Evolutionary conservation across 768 basidiomycete species (phyloP), one percentile per base, ranked within the genome.

Genomic region (Serendipita sp.): DNA sequence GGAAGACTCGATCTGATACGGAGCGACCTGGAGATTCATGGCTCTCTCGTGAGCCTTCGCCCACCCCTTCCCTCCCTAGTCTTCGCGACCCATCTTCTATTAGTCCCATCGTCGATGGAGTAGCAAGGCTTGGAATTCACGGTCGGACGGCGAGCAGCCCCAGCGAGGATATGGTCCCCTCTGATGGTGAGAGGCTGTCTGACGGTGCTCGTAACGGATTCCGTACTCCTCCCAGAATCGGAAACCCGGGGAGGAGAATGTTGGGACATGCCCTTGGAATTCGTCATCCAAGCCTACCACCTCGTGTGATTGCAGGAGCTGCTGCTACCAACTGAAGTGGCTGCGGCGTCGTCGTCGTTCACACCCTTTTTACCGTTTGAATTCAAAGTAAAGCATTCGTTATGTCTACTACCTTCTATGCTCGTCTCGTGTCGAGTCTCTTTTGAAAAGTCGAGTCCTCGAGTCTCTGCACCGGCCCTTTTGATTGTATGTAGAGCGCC

Each of bases 181-280:
- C 53, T 38, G 34, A 38, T 53, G 10, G 28, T 8, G 68, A 68
- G 41, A 44, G 24, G 16, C 48, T 10, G 10, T 34, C 28, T 30
- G n/a, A 38, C 56, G 56, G 56, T 30, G 66, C 54, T 63, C 35
- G 45, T 62, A 48, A 63, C 30, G 48, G 51, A 30, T n/a, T 38
- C 54, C 16, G 62, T 37, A 48, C 75, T 37, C 85, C 84, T n/a
- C 89, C 89, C 24, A 81, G 86, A 70, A 90, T 92, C 69, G 90
- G 90, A 41, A 88, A 92, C 73, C 88, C 90, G 37, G 90, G 88
- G 45, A 89, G 89, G 76, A 79, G 90, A 70, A 92, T 92, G 89
- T 79, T 92, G 28, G 91, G 89, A 46, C 86, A 86, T 64, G 89
- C 89, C 37, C 77, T 92, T 65, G 91, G 90, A 51, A 80, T 92